Conservation (phyloP, 83 land plant genomes). For the Picea mariana region DNA sequence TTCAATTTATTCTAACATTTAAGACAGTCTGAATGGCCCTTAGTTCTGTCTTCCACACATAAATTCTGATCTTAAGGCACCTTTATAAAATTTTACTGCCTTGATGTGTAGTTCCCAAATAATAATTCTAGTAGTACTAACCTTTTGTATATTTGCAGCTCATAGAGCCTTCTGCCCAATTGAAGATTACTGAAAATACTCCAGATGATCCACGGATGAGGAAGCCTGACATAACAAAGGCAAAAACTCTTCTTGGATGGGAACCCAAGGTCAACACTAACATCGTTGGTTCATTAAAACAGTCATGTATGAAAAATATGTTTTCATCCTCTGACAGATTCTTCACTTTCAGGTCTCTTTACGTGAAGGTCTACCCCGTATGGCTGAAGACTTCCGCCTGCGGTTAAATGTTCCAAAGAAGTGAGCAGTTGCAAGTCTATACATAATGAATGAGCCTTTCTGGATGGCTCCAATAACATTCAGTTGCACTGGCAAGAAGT, state of each 20-base stretch:
- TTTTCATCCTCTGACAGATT: slow-evolving; percentile 20
- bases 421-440: neutral
- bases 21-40: too few relatives aligned
- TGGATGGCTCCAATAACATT: neutral
- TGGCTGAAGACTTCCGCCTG: slow-evolving; percentile 56
- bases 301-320: neutral
- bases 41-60: too few relatives aligned
- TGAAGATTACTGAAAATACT: slow-evolving; percentile 54
- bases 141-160: slow-evolving; percentile 47
- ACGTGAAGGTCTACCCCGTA: slow-evolving; percentile 66
- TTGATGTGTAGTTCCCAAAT: neutral
- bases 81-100: neutral
- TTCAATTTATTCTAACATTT: too few relatives aligned
- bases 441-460: neutral
- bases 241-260: slow-evolving; percentile 58
- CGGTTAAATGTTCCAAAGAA: slow-evolving; percentile 64
- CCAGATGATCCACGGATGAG: slow-evolving; percentile 75
- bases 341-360: slow-evolving; percentile 29
- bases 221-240: slow-evolving; percentile 73
- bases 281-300: neutral
- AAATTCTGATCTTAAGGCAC: neutral
- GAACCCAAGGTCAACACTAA: slow-evolving; percentile 54
- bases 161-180: slow-evolving; percentile 37
- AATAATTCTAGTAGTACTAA: neutral
- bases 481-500: neutral